Conservation (phyloP, 2,329 filamentous ascomycete species). For the Chrysoporthe deuterocubensis region DNA sequence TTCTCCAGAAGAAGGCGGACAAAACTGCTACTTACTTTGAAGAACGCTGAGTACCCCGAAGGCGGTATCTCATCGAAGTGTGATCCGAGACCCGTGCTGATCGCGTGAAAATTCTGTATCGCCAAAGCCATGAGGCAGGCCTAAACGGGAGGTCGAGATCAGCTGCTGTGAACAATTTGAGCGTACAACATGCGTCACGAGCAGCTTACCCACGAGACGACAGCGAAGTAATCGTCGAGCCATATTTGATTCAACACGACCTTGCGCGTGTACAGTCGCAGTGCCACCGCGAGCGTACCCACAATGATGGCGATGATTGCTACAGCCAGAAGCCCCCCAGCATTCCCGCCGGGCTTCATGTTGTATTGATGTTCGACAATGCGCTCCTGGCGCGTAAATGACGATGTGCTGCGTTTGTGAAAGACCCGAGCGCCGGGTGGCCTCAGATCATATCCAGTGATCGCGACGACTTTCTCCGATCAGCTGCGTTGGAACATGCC, state of each 20-base stretch:
- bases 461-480: background rate
- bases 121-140: constrained; percentile 25
- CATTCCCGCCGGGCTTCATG: constrained; percentile 15
- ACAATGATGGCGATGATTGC: constrained; percentile 5
- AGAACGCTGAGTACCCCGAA: background rate
- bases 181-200: background rate
- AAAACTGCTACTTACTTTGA: background rate
- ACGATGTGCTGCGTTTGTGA: background rate
- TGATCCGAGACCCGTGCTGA: constrained; percentile 27
- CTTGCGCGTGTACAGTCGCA: constrained; percentile 38
- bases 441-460: constrained; percentile 3
- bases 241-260: constrained; percentile 36
- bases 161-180: background rate
- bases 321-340: constrained; percentile 14
- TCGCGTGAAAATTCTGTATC: constrained; percentile 7
- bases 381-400: background rate
- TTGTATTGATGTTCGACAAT: background rate
- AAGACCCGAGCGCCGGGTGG: background rate
- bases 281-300: constrained; percentile 29
- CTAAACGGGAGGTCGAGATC: constrained; percentile 11
- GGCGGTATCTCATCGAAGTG: constrained; percentile 26
- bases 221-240: constrained; percentile 37
- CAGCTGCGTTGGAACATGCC: background rate
- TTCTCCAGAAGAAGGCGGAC: background rate
- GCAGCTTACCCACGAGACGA: constrained; percentile 45